A percentile compares a stretch with the other conserved stretches of the same genome.
Conservation (phyloP, 2,329 filamentous ascomycete species). For the Trichophyton schoenleinii region DNA sequence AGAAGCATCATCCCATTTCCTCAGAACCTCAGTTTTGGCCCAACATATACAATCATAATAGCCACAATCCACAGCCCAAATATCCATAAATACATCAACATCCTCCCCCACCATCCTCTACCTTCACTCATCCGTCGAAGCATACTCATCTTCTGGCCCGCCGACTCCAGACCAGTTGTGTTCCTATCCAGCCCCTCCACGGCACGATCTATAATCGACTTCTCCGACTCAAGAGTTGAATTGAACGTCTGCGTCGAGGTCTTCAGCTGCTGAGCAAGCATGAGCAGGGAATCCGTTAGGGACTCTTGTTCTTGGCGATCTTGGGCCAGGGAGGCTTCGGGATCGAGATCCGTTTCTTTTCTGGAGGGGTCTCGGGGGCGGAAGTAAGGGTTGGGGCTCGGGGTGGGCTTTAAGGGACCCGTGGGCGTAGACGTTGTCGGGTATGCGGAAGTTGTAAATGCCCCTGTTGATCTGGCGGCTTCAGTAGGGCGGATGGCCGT, state of each 20-base stretch:
- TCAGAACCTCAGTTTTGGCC: conserved; percentile 79
- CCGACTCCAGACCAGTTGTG: conserved; percentile 61
- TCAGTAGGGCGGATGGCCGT: conserved; percentile 7
- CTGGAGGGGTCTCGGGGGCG: conserved; percentile 4
- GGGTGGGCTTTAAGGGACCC: conserved; percentile 18
- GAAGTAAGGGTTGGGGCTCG: conserved; percentile 12
- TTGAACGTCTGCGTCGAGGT: conserved; percentile 60
- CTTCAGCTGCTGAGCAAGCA: conserved; percentile 68
- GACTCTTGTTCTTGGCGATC: conserved; percentile 72
- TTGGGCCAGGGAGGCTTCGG: conserved; percentile 61
- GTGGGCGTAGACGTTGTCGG: not conserved
- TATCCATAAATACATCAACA: conserved; percentile 76
- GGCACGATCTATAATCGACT: conserved; percentile 58
- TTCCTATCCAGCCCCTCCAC: conserved; percentile 66
- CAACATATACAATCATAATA: conserved; percentile 67
- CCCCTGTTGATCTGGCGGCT: conserved; percentile 13
- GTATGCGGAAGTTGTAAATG: not conserved
- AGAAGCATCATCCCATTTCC: not conserved
- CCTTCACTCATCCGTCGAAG: conserved; percentile 74
- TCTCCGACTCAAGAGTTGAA: conserved; percentile 58
- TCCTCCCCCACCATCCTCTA: conserved; percentile 70
- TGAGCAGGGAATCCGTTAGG: conserved; percentile 67
- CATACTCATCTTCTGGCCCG: conserved; percentile 63
- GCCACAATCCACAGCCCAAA: conserved; percentile 67
- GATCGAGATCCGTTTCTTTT: conserved; percentile 25